Conservation (phyloP, 805 yeast genomes). For the Ogataea paraovalis region DNA sequence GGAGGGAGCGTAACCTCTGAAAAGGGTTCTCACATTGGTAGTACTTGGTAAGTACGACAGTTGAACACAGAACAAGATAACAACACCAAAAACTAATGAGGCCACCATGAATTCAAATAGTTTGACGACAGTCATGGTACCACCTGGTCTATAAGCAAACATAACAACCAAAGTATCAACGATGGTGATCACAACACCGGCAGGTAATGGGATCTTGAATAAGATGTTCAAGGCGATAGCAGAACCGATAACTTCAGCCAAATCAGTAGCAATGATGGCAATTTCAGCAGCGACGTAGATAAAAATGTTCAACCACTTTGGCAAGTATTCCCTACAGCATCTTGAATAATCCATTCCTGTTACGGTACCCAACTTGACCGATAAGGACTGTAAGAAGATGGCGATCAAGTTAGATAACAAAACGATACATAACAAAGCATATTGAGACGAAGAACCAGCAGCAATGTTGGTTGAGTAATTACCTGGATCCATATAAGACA, state of each 20-base stretch:
- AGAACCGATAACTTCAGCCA: conserved; percentile 53
- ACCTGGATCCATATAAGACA: conserved; percentile 53
- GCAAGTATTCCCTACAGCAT: conserved; percentile 39
- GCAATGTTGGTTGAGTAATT: conserved; percentile 46
- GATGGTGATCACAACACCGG: conserved; percentile 43
- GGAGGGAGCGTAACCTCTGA: conserved; percentile 44
- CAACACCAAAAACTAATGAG: conserved; percentile 38
- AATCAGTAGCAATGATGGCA: conserved; percentile 49
- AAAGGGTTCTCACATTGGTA: conserved; percentile 27
- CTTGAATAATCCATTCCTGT: conserved; percentile 46
- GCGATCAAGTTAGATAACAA: conserved; percentile 43
- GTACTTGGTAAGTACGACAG: conserved; percentile 33
- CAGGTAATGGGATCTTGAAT: conserved; percentile 42
- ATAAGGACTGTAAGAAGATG: conserved; percentile 40
- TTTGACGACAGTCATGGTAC: conserved; percentile 39
- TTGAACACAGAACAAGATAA: conserved; percentile 43
- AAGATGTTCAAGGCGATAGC: conserved; percentile 47
- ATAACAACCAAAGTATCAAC: conserved; percentile 43
- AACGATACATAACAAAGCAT: conserved; percentile 40
- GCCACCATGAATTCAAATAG: conserved; percentile 42
- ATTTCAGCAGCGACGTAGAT: conserved; percentile 43
- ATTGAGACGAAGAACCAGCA: conserved; percentile 44
- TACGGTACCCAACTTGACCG: conserved; percentile 45
- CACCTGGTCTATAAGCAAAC: conserved; percentile 43
- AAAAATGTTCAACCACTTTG: conserved; percentile 34